Conservation (phyloP, 2,329 filamentous ascomycete species). For the Sclerotinia trifoliorum region DNA sequence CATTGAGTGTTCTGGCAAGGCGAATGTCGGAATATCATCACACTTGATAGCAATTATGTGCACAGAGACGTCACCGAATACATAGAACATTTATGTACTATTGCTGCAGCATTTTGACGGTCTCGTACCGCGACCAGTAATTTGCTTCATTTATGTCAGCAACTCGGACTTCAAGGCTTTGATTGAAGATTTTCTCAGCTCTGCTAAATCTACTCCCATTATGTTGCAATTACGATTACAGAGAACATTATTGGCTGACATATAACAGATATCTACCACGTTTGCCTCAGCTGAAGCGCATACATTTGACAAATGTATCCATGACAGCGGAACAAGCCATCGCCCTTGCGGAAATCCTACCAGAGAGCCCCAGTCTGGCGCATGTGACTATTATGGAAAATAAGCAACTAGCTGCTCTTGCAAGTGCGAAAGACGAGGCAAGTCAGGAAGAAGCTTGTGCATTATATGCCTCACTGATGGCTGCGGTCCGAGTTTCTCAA, state of each 20-base stretch:
- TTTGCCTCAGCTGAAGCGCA: slow-evolving; percentile 72
- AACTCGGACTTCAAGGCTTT: not conserved
- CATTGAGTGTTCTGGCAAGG: not conserved
- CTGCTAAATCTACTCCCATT: not conserved
- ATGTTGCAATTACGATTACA: not conserved
- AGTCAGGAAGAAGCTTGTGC: slow-evolving; percentile 91
- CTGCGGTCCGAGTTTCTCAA: slow-evolving; percentile 78
- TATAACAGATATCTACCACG: slow-evolving; percentile 68
- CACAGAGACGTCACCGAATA: not conserved
- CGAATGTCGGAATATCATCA: not conserved
- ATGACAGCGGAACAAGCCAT: slow-evolving; percentile 87
- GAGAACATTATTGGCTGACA: slow-evolving; percentile 16
- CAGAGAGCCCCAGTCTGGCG: slow-evolving; percentile 76
- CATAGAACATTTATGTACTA: not conserved
- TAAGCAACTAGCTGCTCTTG: slow-evolving; percentile 65
- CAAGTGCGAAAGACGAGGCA: slow-evolving; percentile 73
- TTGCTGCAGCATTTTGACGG: not conserved
- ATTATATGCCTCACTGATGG: slow-evolving; percentile 85
- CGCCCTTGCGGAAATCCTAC: slow-evolving; percentile 83
- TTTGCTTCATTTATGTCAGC: slow-evolving; percentile 17
- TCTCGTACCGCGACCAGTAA: slow-evolving; percentile 20
- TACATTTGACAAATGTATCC: slow-evolving; percentile 82
- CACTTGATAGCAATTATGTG: not conserved
- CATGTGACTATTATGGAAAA: slow-evolving; percentile 90
- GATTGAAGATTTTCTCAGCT: slow-evolving; percentile 13